Evolutionary conservation across 768 basidiomycete species (phyloP).

Genomic region (Amanita phalloides): DNA sequence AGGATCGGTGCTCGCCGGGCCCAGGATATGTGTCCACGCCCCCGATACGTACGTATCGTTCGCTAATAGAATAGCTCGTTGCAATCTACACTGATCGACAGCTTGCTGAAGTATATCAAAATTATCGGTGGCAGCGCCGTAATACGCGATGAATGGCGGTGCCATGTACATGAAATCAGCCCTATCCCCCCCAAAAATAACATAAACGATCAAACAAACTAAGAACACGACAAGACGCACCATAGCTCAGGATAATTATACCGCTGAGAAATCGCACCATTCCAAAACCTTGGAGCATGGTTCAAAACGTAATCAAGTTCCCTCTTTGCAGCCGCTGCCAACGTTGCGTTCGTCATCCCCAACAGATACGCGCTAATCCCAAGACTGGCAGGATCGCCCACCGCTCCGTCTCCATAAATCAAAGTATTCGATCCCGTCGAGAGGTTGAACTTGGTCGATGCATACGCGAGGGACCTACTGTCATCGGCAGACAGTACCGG

Average conservation of each 20-base stretch:
- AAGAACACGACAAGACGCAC: constrained; percentile 14
- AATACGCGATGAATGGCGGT: constrained; percentile 40
- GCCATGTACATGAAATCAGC: constrained; percentile 43
- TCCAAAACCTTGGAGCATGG: constrained; percentile 25
- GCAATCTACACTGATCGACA: constrained; percentile 27
- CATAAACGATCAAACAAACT: not conserved
- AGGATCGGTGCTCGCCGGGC: constrained; percentile 24
- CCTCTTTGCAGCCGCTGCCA: constrained; percentile 19
- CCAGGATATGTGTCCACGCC: constrained; percentile 33
- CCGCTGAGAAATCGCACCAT: constrained; percentile 39
- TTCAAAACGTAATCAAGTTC: constrained; percentile 23
- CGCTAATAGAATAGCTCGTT: constrained; percentile 24
- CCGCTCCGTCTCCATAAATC: constrained; percentile 27
- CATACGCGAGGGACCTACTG: constrained; percentile 25
- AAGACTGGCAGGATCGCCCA: constrained; percentile 36
- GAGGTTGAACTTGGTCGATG: constrained; percentile 23
- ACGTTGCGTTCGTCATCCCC: constrained; percentile 24
- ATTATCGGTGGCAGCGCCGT: constrained; percentile 27
- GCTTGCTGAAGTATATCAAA: constrained; percentile 22
- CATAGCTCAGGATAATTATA: constrained; percentile 27
- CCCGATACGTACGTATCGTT: constrained; percentile 18
- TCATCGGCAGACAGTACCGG: constrained; percentile 12
- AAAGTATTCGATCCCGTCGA: constrained; percentile 24
- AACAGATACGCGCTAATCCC: constrained; percentile 35
- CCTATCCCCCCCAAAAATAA: no score